Evolutionary conservation across 192 early-diverging fungal genomes (phyloP).

Genomic region (Umbelopsis isabellina): DNA sequence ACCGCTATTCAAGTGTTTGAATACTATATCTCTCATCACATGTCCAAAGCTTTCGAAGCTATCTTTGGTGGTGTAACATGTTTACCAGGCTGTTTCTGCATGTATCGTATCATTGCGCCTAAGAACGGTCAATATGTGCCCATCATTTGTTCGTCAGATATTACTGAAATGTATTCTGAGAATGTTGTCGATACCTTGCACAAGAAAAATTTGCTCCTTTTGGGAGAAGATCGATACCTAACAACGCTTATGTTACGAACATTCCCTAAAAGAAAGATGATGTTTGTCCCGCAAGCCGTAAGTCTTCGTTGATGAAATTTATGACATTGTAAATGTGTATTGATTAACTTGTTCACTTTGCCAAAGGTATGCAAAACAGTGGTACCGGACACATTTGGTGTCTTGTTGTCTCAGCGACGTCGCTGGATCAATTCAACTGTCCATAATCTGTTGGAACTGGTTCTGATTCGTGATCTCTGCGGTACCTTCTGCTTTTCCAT

Average conservation of each 20-base stretch:
- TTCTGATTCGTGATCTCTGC: constrained; percentile 82
- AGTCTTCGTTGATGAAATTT: background rate
- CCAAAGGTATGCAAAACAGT: constrained; percentile 64
- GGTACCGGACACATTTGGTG: constrained; percentile 68
- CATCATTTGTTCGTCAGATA: constrained; percentile 73
- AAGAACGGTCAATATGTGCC: constrained; percentile 70
- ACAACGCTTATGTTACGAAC: constrained; percentile 78
- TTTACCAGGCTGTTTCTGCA: constrained; percentile 77
- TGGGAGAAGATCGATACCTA: constrained; percentile 79
- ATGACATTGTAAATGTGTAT: background rate
- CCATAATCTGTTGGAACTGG: constrained; percentile 83
- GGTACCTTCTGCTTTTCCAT: constrained; percentile 92
- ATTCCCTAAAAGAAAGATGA: constrained; percentile 75
- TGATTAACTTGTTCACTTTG: constrained; percentile 34
- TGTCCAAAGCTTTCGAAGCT: constrained; percentile 73
- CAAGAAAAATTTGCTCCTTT: constrained; percentile 73
- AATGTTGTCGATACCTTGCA: constrained; percentile 73
- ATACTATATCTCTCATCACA: constrained; percentile 78
- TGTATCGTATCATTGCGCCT: constrained; percentile 75
- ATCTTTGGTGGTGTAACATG: constrained; percentile 76
- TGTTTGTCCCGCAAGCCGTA: constrained; percentile 72
- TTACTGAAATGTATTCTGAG: constrained; percentile 71
- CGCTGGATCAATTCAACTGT: constrained; percentile 91
- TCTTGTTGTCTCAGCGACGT: constrained; percentile 77
- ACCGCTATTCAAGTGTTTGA: constrained; percentile 91